A percentile compares a stretch with the other conserved stretches of the same genome.
Evolutionary conservation across 2,329 filamentous ascomycete species (phyloP).

Genomic region (Penicillium sp.): DNA sequence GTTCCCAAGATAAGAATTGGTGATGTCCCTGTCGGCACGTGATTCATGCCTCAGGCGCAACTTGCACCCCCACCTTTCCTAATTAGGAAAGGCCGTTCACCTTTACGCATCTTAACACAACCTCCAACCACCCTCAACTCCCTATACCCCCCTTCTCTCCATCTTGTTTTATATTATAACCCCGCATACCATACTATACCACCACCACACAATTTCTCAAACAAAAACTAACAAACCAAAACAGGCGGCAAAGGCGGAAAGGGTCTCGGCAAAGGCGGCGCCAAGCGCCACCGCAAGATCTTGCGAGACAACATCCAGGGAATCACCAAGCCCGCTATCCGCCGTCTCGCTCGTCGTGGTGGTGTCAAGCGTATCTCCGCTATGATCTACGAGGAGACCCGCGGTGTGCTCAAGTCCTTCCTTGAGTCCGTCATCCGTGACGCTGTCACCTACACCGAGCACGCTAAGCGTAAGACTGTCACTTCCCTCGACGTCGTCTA

Average conservation of each 20-base stretch:
- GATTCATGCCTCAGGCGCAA: slow-evolving; percentile 23
- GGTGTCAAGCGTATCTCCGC: slow-evolving; percentile 99
- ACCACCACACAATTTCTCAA: not conserved
- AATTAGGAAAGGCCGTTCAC: slow-evolving; percentile 5
- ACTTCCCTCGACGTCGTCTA: slow-evolving; percentile 63
- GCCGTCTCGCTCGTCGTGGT: slow-evolving; percentile 97
- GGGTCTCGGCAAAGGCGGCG: slow-evolving; percentile 96
- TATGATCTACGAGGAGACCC: slow-evolving; percentile 85
- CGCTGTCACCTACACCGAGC: slow-evolving; percentile 78
- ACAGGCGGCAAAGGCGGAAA: slow-evolving; percentile 93
- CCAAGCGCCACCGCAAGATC: slow-evolving; percentile 99
- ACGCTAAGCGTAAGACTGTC: slow-evolving; percentile 68
- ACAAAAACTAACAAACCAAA: slow-evolving; percentile 21
- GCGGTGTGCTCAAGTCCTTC: slow-evolving; percentile 80
- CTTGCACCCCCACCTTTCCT: slow-evolving; percentile 12
- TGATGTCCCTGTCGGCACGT: slow-evolving; percentile 29
- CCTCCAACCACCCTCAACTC: slow-evolving; percentile 4
- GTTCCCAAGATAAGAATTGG: slow-evolving; percentile 7
- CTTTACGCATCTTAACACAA: slow-evolving; percentile 7
- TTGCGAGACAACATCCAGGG: slow-evolving; percentile 99
- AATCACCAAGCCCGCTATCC: slow-evolving; percentile 98
- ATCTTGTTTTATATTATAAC: not conserved
- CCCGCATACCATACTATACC: too few relatives aligned
- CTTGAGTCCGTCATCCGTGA: slow-evolving; percentile 78
- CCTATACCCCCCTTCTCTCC: not conserved